Conservation (phyloP, 177 flowering plant species). For the Telopea speciosissima region DNA sequence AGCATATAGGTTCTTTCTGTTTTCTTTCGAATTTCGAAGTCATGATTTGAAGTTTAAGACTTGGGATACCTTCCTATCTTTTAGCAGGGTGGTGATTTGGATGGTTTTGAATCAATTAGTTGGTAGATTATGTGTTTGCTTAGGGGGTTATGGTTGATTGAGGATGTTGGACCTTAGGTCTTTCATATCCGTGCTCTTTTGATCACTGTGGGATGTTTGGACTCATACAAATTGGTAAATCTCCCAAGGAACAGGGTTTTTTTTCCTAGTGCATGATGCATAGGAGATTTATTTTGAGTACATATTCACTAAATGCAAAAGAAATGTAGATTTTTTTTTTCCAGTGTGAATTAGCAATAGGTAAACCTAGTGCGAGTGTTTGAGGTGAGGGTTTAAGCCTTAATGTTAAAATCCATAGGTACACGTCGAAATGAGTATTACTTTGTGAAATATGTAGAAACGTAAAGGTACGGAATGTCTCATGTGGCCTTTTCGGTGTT, state of each 20-base stretch:
- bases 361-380: neutral
- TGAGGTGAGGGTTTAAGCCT: neutral
- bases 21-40: neutral
- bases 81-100: neutral
- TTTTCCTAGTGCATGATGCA: neutral
- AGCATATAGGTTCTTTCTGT: neutral
- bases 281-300: neutral
- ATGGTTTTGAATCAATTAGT: neutral
- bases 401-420: neutral
- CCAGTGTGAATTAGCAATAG: neutral
- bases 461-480: too few relatives aligned
- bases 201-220: too few relatives aligned
- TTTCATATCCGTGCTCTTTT: neutral
- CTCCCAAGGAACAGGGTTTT: too few relatives aligned
- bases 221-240: neutral
- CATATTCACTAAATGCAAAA: neutral
- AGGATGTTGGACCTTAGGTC: neutral
- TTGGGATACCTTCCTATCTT: neutral
- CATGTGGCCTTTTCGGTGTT: too few relatives aligned
- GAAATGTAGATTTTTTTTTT: neutral
- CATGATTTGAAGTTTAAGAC: neutral
- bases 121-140: neutral
- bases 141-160: neutral
- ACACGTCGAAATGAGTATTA: neutral
- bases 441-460: neutral